Conservation (phyloP, 2,329 filamentous ascomycete genomes). For the Coniella lustricola region DNA sequence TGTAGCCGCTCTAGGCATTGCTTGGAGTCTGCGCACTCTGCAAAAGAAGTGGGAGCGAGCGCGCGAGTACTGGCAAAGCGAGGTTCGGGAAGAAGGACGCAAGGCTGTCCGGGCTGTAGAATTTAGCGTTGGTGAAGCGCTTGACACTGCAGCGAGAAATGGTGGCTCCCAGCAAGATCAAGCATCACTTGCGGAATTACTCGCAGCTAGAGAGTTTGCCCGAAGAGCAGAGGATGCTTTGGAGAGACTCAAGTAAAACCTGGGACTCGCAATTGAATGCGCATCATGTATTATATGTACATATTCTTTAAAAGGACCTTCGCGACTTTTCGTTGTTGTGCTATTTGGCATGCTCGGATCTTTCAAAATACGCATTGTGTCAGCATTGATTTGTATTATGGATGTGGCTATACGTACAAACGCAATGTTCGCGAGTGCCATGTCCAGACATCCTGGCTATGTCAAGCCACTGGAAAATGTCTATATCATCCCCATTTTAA, state of each 20-base stretch:
- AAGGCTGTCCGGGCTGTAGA: slow-evolving; percentile 54
- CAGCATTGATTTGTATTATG: slow-evolving; percentile 14
- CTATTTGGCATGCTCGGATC: background rate
- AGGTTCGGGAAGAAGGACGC: slow-evolving; percentile 60
- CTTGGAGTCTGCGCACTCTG: slow-evolving; percentile 52
- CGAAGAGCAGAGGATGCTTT: slow-evolving; percentile 44
- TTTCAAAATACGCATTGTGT: slow-evolving; percentile 4
- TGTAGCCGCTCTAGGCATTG: slow-evolving; percentile 53
- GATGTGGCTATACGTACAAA: slow-evolving; percentile 17
- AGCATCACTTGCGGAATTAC: slow-evolving; percentile 28
- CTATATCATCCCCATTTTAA: background rate
- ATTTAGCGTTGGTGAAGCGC: slow-evolving; percentile 40
- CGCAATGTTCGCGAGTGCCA: slow-evolving; percentile 1
- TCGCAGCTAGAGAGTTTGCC: slow-evolving; percentile 38
- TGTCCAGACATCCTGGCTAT: background rate
- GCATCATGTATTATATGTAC: slow-evolving; percentile 17
- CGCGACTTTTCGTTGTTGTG: background rate
- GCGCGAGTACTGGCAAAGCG: slow-evolving; percentile 55
- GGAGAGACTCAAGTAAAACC: slow-evolving; percentile 35
- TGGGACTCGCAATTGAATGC: background rate
- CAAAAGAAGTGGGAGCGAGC: slow-evolving; percentile 58
- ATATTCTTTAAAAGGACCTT: slow-evolving; percentile 10
- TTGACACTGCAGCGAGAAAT: slow-evolving; percentile 27
- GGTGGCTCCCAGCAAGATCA: slow-evolving; percentile 19
- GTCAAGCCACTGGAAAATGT: background rate